Base-by-base conservation (phyloP, 208 protist species). In the Crithidia mellificae region DNA sequence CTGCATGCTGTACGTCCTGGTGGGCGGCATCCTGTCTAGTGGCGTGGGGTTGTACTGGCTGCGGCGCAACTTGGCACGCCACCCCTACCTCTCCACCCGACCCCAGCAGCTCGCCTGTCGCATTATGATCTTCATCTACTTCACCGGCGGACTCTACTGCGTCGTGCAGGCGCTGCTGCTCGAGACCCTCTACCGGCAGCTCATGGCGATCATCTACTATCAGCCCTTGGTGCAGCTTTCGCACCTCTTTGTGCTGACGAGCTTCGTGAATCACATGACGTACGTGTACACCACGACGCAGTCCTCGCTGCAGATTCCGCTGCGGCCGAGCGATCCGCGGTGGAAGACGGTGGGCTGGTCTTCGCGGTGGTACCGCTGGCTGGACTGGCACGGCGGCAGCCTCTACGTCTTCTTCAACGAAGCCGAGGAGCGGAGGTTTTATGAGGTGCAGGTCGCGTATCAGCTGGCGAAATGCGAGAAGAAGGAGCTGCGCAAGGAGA, bases 341-440 rank as follows among this genome's bases (percentile, higher is more conserved):
- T 95, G 90, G 90, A 86, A 86, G 63, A 62, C 41, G 32, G 75
- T 87, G 55, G 75, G 77, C 38, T 95, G 90, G 90, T 81, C 80
- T 30, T 55, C 44, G 43, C 76, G 78, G 69, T 95, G 90, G 90
- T 95, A 88, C 63, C 77, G 71, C 27, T 95, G 90, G 90, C 75
- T 95, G 15, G 53, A 68, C 30, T 71, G 69, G 62, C 90, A 95
- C 70, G 90, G 90, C 47, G 90, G 90, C 12, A 88, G 80, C 51
- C 73, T 87, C 12, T 95, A 95, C 63, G 77, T 95, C 34, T 95
- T 95, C 77, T 67, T 80, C 56, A 92, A 72, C 57, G 84, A 92
- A 59, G 51, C 51, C 17, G 85, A 92, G 72, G 87, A 95, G 62
- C 49, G 82, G n/a, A 47, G 75, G 2, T 91, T 91, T 43, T 78